Evolutionary conservation across 2,329 filamentous ascomycete species (phyloP), one percentile per base, ranked within the genome.

Genomic region (Fusarium lyarnte): DNA sequence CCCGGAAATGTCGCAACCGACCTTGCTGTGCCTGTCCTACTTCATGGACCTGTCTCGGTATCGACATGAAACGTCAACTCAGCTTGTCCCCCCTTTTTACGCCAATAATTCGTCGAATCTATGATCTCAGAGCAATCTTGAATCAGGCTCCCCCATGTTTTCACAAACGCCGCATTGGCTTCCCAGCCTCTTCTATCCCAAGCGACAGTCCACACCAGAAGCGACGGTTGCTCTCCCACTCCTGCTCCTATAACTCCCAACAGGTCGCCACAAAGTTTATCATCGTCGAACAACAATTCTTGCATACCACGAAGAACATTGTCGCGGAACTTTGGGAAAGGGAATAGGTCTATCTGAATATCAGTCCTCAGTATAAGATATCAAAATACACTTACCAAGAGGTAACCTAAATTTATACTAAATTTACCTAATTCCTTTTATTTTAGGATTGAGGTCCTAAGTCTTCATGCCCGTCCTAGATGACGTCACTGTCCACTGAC

Each of bases 1-100:
- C n/a, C 4, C 12, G 19, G 9, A n/a, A 2, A 3, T 7, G 7
- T 6, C 25, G 3, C 6, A 3, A 8, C 11, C 19, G 13, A 9
- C 2, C 4, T 9, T 3, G 23, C 5, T 27, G 8, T 10, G 14
- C 10, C 3, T 17, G 31, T 11, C 9, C 9, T 29, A 12, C 4
- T 12, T 29, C 19, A 29, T 17, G 5, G 21, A 6, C 45, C 21
- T 2, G 9, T 9, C 8, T 5, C 12, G 3, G 17, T 6, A 16
- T 29, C 19, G 27, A 17, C 3, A 39, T 7, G 35, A n/a, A 53
- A 29, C 3, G 5, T 53, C 51, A 53, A 12, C 14, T 7, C 10
- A 13, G 7, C 0, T 7, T 39, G 35, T n/a, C 33, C 35, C 25
- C 23, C 29, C 21, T 13, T 39, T 7, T 5, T 17, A 14, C 51